A percentile compares a stretch with the other conserved stretches of the same genome.
Conservation (phyloP, 1,284 basidiomycete genomes). For the Cutaneotrichosporon cavernicola region DNA sequence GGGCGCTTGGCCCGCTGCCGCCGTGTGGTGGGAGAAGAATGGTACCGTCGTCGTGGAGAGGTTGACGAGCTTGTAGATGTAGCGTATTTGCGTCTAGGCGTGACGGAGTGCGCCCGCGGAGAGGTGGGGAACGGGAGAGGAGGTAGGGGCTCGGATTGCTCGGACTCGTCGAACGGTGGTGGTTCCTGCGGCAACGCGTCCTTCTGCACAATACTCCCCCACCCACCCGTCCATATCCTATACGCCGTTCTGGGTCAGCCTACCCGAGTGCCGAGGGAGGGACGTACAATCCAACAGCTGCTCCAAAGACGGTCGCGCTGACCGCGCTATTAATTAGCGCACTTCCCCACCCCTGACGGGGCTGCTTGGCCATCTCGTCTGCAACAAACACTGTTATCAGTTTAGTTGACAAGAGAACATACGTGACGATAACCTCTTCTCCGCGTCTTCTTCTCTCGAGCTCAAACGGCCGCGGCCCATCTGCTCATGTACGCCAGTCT, state of each 20-base stretch:
- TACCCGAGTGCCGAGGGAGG: too few species aligned
- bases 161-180: background rate
- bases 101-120: background rate
- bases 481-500: background rate
- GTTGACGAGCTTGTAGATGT: background rate
- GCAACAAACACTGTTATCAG: slow-evolving; percentile 8
- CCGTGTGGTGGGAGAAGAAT: background rate
- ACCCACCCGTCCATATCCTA: slow-evolving; percentile 25
- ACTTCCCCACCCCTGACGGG: background rate
- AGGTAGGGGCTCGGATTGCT: background rate
- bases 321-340: slow-evolving; percentile 27
- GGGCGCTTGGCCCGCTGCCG: slow-evolving; percentile 15
- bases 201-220: slow-evolving; percentile 3
- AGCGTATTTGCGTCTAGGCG: background rate
- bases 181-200: background rate
- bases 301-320: slow-evolving; percentile 35
- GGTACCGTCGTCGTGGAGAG: background rate
- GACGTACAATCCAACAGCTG: slow-evolving; percentile 40
- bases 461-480: background rate
- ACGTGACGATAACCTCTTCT: background rate
- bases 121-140: background rate
- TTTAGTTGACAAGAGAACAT: background rate
- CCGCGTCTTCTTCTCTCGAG: background rate
- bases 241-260: slow-evolving; percentile 33
- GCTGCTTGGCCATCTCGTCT: slow-evolving; percentile 8